Base-by-base conservation (phyloP, 2,329 filamentous ascomycete genomes). In the Monosporascus sp. region DNA sequence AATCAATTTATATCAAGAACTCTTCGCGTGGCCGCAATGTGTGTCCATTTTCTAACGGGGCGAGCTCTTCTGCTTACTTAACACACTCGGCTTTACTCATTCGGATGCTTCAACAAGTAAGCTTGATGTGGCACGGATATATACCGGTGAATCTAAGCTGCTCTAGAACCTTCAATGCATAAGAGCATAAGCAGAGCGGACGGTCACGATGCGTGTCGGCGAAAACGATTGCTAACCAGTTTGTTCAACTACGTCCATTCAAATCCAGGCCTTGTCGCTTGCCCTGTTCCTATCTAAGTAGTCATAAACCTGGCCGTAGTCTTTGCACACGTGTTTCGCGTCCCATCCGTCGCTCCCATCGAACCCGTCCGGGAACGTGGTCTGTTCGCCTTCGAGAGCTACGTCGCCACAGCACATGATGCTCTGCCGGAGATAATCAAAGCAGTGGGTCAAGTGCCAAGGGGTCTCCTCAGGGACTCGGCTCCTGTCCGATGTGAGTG, bases 291-390 rank as follows among this genome's bases (percentile, higher is more conserved):
- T 58, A 38, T 72, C 66, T 8, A 74, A 56, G 44, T 72, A 67
- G 7, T 62, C 59, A 36, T 67, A 59, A 14, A 74, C 62, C 54
- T 70, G 64, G 17, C 57, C 57, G 36, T 72, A 72, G 56, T 74
- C 66, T 58, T 70, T 70, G 54, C 72, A 74, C 6, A 74, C 70
- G 52, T 74, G 72, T 61, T 69, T 71, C 20, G 72, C 70, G 48
- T 74, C 72, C 72, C 72, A 75, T 1, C 73, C 73, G 49, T 75
- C 73, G 47, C 68, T 72, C 5, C 72, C 73, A 5, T 60, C 63
- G 18, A 70, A 65, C 0, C 66, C 69, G 1, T 64, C 56, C 0
- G 72, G 72, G 45, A 74, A 73, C 0, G 68, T 70, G 2, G 72
- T 72, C 54, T 74, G 67, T 51, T 72, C 64, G 18, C 72, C 73